Evolutionary conservation across 305 asterid species (phyloP).

Genomic region (Ruellia speciosa): DNA sequence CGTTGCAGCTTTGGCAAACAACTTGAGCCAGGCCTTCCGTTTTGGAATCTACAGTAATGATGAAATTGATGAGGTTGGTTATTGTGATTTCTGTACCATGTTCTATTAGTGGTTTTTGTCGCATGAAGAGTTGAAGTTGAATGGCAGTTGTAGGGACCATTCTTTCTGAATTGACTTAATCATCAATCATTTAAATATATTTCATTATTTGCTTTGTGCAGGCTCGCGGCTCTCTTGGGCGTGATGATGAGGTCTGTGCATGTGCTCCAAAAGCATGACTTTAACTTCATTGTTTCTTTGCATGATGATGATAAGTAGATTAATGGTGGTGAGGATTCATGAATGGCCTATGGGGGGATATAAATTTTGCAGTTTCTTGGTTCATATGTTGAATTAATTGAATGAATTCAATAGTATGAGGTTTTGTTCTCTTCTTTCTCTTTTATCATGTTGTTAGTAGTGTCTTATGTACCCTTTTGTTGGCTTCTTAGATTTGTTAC

Average conservation of each 20-base stretch:
- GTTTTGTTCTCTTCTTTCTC: neutral
- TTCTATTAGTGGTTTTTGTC: conserved; percentile 4
- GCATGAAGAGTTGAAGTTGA: conserved; percentile 9
- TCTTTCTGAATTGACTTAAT: conserved; percentile 10
- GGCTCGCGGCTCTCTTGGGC: conserved; percentile 77
- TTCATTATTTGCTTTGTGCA: conserved; percentile 28
- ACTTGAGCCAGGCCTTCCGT: conserved; percentile 88
- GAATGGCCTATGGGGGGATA: conserved; percentile 4
- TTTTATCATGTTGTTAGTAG: no score
- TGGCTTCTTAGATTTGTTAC: no score
- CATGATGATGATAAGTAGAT: neutral
- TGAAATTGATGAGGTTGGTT: conserved; percentile 59
- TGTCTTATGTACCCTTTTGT: no score
- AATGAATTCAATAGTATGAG: no score
- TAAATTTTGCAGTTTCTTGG: neutral
- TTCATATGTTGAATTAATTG: neutral
- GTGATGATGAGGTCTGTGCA: conserved; percentile 74
- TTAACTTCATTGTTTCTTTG: neutral
- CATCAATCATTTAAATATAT: conserved; percentile 15
- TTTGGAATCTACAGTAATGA: conserved; percentile 81
- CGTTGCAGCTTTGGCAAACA: conserved; percentile 96
- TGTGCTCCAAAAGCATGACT: conserved; percentile 3
- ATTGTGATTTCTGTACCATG: conserved; percentile 34
- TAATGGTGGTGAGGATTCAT: conserved; percentile 9
- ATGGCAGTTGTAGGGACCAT: conserved; percentile 8